Evolutionary conservation across 1,139 yeast species (phyloP).

Genomic region (Nadsonia starkeyi-henricii): DNA sequence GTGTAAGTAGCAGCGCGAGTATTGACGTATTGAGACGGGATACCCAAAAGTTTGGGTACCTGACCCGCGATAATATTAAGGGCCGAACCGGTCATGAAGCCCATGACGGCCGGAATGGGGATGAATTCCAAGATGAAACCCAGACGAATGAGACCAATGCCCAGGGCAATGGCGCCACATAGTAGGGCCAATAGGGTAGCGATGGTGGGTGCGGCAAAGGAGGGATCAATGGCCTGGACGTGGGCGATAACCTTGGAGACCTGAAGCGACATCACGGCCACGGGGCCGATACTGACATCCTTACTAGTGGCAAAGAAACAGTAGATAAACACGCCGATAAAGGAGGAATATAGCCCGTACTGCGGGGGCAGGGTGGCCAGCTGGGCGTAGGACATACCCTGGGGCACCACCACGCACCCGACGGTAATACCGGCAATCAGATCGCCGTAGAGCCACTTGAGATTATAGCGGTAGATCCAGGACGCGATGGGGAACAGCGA

Average conservation of each 20-base stretch:
- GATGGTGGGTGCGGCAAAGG: constrained; percentile 28
- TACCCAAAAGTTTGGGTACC: constrained; percentile 80
- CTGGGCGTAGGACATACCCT: constrained; percentile 88
- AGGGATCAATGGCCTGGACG: constrained; percentile 45
- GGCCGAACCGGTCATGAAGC: constrained; percentile 93
- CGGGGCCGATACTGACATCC: constrained; percentile 94
- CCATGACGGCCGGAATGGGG: constrained; percentile 85
- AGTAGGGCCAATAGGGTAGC: constrained; percentile 70
- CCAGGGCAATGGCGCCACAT: constrained; percentile 77
- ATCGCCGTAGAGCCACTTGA: constrained; percentile 69
- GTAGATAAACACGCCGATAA: constrained; percentile 80
- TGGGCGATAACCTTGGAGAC: constrained; percentile 63
- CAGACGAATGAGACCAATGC: constrained; percentile 65
- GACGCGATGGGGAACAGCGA: constrained; percentile 65
- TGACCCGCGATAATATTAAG: constrained; percentile 71
- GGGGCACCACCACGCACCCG: constrained; percentile 88
- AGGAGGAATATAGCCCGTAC: constrained; percentile 83
- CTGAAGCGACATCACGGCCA: constrained; percentile 88
- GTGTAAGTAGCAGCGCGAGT: constrained; percentile 58
- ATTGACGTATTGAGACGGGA: constrained; percentile 37
- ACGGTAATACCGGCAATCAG: constrained; percentile 86
- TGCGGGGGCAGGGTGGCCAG: constrained; percentile 72
- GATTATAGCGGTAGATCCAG: constrained; percentile 79
- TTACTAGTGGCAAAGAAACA: constrained; percentile 88
- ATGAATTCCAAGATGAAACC: constrained; percentile 85